phyloP scores from a whole-genome alignment of 2,329 filamentous ascomycete species.

The Scedosporium dehoogii region DNA sequence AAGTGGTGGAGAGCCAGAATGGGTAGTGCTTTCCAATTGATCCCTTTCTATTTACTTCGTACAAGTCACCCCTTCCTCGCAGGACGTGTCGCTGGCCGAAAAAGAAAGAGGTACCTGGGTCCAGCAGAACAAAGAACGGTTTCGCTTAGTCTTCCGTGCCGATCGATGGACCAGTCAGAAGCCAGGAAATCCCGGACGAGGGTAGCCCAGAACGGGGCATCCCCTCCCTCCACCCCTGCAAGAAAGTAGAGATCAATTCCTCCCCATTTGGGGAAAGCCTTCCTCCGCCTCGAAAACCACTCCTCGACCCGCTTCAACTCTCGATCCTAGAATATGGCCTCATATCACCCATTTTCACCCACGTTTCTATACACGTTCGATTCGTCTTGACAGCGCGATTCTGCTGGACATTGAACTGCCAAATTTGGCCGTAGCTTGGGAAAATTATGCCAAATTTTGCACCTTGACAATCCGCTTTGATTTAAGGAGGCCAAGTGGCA shows the following conservation, averaged over 20 bases:
- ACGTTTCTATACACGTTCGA: constrained; percentile 4
- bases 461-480: neutral
- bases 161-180: neutral
- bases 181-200: constrained; percentile 1
- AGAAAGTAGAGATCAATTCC: neutral
- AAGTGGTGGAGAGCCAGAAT: too few species aligned
- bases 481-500: neutral
- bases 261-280: neutral
- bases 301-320: neutral
- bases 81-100: neutral
- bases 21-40: too few species aligned
- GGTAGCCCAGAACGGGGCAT: neutral
- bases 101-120: neutral
- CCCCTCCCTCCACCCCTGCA: neutral
- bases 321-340: neutral
- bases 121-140: neutral
- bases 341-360: neutral
- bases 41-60: too few species aligned
- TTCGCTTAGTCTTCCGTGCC: constrained; percentile 5
- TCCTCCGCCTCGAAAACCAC: constrained; percentile 2
- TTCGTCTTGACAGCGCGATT: neutral
- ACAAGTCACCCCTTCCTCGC: too few species aligned
- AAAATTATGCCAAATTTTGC: neutral
- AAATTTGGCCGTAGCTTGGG: neutral
- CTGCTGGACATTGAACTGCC: neutral